Conservation (phyloP, 2,329 filamentous ascomycete genomes). For the Penicillium sclerotigenum region DNA sequence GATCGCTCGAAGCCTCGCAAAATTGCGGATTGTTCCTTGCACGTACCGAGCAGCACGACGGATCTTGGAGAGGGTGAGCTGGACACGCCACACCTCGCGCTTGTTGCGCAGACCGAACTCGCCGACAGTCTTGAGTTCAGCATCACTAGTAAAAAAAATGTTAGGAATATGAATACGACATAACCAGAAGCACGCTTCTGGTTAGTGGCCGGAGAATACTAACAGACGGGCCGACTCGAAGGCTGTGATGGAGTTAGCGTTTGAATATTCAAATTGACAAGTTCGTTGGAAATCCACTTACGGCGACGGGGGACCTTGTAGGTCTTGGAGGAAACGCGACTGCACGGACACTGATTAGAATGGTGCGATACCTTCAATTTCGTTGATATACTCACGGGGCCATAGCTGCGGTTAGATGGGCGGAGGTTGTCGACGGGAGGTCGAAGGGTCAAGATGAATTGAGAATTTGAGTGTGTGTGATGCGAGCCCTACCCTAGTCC, state of each 20-base stretch:
- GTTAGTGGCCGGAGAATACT: conserved; percentile 93
- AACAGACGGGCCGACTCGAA: conserved; percentile 99
- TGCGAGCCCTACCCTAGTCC: conserved; percentile 5
- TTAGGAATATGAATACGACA: conserved; percentile 71
- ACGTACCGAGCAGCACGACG: conserved; percentile 99
- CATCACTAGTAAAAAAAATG: conserved; percentile 80
- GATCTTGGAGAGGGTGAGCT: conserved; percentile 99
- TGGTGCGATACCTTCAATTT: conserved; percentile 35
- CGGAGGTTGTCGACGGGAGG: conserved; percentile 38
- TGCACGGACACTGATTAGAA: conserved; percentile 31
- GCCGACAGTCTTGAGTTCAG: conserved; percentile 98
- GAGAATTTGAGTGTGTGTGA: conserved; percentile 11
- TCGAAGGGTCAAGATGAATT: conserved; percentile 26
- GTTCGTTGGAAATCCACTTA: conserved; percentile 39
- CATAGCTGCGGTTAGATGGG: conserved; percentile 40
- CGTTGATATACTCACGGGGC: conserved; percentile 41
- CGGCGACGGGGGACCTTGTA: conserved; percentile 95
- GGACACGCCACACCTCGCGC: conserved; percentile 99
- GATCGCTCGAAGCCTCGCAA: neutral
- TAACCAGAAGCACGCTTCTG: conserved; percentile 96
- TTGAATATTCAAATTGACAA: conserved; percentile 11
- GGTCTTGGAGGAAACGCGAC: conserved; percentile 93
- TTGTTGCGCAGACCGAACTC: conserved; percentile 99
- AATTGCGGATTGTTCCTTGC: conserved; percentile 1
- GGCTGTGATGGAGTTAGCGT: conserved; percentile 51